A percentile compares a stretch with the other conserved stretches of the same genome.
phyloP scores from a whole-genome alignment of 768 basidiomycete genomes.

The Phylloporus sp. region DNA sequence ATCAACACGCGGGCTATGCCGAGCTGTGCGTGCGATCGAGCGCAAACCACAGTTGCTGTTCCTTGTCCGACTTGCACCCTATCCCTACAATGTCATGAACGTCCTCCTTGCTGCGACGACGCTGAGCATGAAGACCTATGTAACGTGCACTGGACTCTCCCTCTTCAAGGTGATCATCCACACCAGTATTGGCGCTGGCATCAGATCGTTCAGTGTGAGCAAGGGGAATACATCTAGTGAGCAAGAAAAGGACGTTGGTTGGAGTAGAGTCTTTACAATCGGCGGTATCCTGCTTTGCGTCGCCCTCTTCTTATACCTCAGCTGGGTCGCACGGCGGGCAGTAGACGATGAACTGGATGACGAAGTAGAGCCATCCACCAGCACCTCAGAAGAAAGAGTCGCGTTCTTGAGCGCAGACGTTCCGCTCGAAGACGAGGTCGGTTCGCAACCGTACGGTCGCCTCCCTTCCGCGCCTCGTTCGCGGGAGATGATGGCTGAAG shows the following conservation, averaged over 20 bases:
- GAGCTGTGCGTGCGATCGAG: slow-evolving; percentile 85
- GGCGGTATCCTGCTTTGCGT: slow-evolving; percentile 68
- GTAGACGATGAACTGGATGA: slow-evolving; percentile 54
- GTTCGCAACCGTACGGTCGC: slow-evolving; percentile 16
- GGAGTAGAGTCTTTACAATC: slow-evolving; percentile 60
- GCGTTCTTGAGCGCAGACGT: slow-evolving; percentile 46
- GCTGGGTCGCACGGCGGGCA: slow-evolving; percentile 70
- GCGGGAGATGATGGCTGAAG: slow-evolving; percentile 43
- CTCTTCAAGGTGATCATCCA: slow-evolving; percentile 90
- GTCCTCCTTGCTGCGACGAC: slow-evolving; percentile 84
- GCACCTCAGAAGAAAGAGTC: slow-evolving; percentile 46
- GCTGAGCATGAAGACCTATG: slow-evolving; percentile 75
- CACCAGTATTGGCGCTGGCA: slow-evolving; percentile 81
- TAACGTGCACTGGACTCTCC: slow-evolving; percentile 74
- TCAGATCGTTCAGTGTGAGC: slow-evolving; percentile 67
- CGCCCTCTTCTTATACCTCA: slow-evolving; percentile 74
- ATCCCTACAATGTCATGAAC: slow-evolving; percentile 94
- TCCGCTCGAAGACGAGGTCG: slow-evolving; percentile 20
- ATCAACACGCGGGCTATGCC: slow-evolving; percentile 65
- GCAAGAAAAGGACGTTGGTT: slow-evolving; percentile 40
- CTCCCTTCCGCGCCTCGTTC: slow-evolving; percentile 19
- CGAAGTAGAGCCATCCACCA: slow-evolving; percentile 29
- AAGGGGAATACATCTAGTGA: slow-evolving; percentile 43
- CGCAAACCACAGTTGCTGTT: slow-evolving; percentile 84
- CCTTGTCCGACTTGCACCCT: slow-evolving; percentile 88